Percentiles rank a stretch among this genome's conserved stretches.
Conservation (phyloP, 2,329 filamentous ascomycete species). For the Colletotrichum viniferum region DNA sequence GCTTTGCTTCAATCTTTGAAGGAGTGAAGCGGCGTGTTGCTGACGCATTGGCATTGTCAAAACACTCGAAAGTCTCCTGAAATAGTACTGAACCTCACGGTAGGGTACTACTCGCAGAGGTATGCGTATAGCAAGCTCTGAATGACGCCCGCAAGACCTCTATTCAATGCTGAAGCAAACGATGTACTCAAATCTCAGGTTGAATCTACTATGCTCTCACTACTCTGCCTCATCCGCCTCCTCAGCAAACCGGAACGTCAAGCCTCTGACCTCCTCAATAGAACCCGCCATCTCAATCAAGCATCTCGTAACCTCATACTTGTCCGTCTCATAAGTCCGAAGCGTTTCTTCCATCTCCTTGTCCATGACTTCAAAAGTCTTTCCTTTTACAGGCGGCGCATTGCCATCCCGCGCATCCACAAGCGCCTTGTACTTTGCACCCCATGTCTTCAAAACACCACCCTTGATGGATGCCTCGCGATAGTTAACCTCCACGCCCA, state of each 20-base stretch:
- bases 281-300: background rate
- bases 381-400: background rate
- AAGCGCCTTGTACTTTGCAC: background rate
- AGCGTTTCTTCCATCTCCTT: background rate
- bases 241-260: background rate
- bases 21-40: too few species aligned
- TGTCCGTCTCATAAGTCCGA: background rate
- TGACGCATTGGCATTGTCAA: too few species aligned
- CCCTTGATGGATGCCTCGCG: background rate
- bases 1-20: too few species aligned
- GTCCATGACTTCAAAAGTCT: fast-evolving
- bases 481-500: background rate
- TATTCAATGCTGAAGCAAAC: too few species aligned
- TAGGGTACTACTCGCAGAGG: too few species aligned
- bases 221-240: background rate
- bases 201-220: too few species aligned
- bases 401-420: background rate
- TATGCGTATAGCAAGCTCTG: too few species aligned
- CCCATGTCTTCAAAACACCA: background rate
- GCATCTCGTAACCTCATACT: background rate
- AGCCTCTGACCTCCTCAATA: background rate
- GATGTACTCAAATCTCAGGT: too few species aligned
- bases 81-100: too few species aligned
- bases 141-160: too few species aligned
- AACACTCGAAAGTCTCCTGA: too few species aligned